Base-by-base conservation (phyloP, 2,329 filamentous ascomycete species). In the Fusarium scirpi region DNA sequence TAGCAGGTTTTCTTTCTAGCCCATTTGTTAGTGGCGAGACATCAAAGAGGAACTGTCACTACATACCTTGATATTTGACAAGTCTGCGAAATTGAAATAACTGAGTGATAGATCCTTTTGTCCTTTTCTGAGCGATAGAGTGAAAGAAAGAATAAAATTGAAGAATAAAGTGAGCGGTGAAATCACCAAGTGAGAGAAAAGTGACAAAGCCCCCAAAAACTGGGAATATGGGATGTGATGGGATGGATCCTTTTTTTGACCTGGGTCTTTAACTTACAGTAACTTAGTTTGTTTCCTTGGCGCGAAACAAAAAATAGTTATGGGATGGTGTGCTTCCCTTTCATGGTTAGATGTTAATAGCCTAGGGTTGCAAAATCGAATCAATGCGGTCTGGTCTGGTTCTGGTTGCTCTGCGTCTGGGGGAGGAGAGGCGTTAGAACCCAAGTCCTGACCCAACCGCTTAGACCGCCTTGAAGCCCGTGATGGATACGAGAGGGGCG, bases 391-490 rank as follows among this genome's bases (percentile, higher is more conserved):
- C 24, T 25, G 24, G 24, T 25, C 24, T 25, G 24, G 24, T 25
- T 2, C 67, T 54, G 51, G 51, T 75, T 44, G 52, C 69, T 75
- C 66, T 30, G n/a, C n/a, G 29, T 49, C 51, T 61, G 65, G 68
- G 72, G 55, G 54, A 58, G 62, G 67, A 52, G 57, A 58, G 62
- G 67, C 59, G 57, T 57, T 47, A 53, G 32, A 52, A 52, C 48
- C 32, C 48, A 52, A 46, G 32, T 38, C 32, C 16, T 18, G 9
- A 18, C 32, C 32, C 18, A 52, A 46, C 69, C 64, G 73, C 73
- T 73, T 72, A 75, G 73, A 74, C 73, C 73, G 73, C 73, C 61
- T 65, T 49, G 65, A 62, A 66, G 65, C 59, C 69, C 58, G 73
- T 74, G 73, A 74, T 63, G 55, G 34, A 74, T 57, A 44, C 52